These are phyloP conservation scores for Lentinula edodes DNA, from an alignment of 768 basidiomycete species.

Conservation along the genomic window DNA sequence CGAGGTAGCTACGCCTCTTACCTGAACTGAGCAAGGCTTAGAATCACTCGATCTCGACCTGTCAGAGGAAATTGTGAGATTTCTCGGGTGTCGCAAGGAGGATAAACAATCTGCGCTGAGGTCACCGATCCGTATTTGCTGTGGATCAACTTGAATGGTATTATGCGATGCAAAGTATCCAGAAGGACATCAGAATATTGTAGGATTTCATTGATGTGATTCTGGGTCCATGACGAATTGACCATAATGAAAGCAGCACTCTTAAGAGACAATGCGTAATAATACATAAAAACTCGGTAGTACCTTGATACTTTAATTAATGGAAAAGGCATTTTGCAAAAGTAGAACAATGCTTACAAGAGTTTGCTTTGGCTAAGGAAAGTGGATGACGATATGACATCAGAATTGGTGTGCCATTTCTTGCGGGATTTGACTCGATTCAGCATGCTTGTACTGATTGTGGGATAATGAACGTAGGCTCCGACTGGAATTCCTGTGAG, in stretches of 20 bases:
- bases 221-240: constrained; percentile 93
- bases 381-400: constrained; percentile 46
- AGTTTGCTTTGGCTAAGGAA: constrained; percentile 59
- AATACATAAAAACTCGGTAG: constrained; percentile 81
- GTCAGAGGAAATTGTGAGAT: constrained; percentile 54
- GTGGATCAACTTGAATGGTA: not conserved
- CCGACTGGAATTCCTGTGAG: constrained; percentile 69
- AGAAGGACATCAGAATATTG: constrained; percentile 46
- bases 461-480: constrained; percentile 95
- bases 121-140: constrained; percentile 6
- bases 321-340: not conserved
- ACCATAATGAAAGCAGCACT: constrained; percentile 80
- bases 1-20: constrained; percentile 25
- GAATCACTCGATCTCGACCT: constrained; percentile 55
- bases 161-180: constrained; percentile 24
- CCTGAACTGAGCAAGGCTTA: constrained; percentile 95
- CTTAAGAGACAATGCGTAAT: constrained; percentile 73
- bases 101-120: constrained; percentile 63
- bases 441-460: constrained; percentile 93
- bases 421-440: constrained; percentile 61
- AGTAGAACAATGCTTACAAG: constrained; percentile 34
- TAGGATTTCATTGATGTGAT: constrained; percentile 75
- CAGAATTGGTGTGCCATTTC: constrained; percentile 58
- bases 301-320: constrained; percentile 47
- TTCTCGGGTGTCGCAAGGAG: constrained; percentile 84